Base-by-base conservation (phyloP, 805 yeast genomes). In the Starmerella roubikii region DNA sequence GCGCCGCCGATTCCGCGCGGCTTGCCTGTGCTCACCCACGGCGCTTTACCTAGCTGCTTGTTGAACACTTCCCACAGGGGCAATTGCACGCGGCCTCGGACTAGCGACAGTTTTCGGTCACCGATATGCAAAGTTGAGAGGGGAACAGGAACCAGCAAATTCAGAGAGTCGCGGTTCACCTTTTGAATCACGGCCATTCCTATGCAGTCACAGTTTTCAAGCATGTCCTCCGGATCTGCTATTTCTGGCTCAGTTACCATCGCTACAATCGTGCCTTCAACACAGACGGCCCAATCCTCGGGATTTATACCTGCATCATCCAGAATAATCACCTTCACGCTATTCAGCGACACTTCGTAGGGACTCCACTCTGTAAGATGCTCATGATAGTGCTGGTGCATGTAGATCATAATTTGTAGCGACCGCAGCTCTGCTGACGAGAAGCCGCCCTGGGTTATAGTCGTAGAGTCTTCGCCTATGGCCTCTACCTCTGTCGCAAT, bases 141-240 rank as follows among this genome's bases (percentile, higher is more conserved):
- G 13, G 59, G 49, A 0, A 47, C 16, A 1, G 53, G 84, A 0
- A 78, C 59, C 48, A 79, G 75, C 1, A 83, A 36, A 41, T 78
- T 74, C 32, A 80, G 49, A 13, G 59, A 45, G 9, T 60, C 51
- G 1, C 57, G 51, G 0, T 44, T 45, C 41, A 18, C 57, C 1
- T 88, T 78, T 52, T 84, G 94, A 0, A 83, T 64, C 35, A 82
- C 60, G 1, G 71, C 74, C 25, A 78, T 56, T 0, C 81, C 77
- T 16, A 65, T 47, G 44, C 69, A 74, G 3, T 49, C 40, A 12
- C 55, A 22, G 1, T 41, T 39, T 9, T 42, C 44, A 7, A 29
- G 31, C 9, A 29, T 15, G 6, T 17, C 31, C 31, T 22, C 11
- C n/a, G 16, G 2, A 4, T 18, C 23, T 2, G 21, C 23, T 2